Base-by-base conservation (phyloP, 768 basidiomycete species). In the Lentinula guzmanii region DNA sequence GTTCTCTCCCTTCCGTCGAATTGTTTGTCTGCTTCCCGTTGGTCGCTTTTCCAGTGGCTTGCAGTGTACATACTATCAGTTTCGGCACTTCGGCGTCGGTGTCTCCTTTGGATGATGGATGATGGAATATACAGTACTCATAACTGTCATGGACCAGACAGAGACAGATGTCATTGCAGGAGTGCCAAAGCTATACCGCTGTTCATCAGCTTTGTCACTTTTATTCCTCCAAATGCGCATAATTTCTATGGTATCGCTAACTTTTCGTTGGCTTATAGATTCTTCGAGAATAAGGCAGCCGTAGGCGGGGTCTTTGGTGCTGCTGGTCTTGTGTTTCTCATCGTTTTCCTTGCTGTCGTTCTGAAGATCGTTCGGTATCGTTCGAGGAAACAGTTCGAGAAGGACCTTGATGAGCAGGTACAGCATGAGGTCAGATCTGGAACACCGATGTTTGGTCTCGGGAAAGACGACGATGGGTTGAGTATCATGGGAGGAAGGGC, bases 291-390 rank as follows among this genome's bases (percentile, higher is more conserved):
- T 28, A 56, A 56, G n/a, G 39, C 55, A 41, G 55, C 55, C 24
- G 55, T 56, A 31, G 55, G 55, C 24, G 55, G 39, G 3, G 39
- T 42, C 8, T 56, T 56, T 16, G 55, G 55, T 24, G 55, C 41
- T 42, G 55, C 24, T 21, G 55, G 55, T 0, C 55, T 56, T 31
- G 24, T 56, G 6, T 41, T 41, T 24, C 55, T 56, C 18, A 28
- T 56, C 21, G 9, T 43, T 39, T 41, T 56, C 24, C 55, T 56
- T n/a, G 55, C 55, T 8, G 21, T 56, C 55, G 41, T 45, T 13
- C 55, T 56, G 2, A 56, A 56, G 16, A 56, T 56, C 21, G 55
- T 56, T 31, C 55, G 55, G 15, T 56, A 56, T 24, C 55, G 55
- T 39, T 37, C 55, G 21, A 42, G 41, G 7, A 39, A 41, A 24